These are phyloP conservation scores for Marsdenia floribunda DNA, from an alignment of 257 asterid species.

Conservation along the genomic window DNA sequence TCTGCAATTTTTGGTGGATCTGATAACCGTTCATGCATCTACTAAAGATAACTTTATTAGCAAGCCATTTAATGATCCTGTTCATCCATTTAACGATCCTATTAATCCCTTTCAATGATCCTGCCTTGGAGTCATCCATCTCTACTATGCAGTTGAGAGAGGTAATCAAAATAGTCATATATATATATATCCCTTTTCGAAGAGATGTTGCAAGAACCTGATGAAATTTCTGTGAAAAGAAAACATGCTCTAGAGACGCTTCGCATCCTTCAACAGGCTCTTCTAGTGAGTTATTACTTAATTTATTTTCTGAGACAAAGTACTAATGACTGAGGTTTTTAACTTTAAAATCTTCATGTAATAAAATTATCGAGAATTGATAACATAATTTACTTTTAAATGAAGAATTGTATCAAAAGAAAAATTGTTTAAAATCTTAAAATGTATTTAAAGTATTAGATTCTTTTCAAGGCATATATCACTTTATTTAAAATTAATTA, in stretches of 20 bases:
- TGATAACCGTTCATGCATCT: constrained; percentile 40
- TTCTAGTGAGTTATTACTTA: constrained; percentile 51
- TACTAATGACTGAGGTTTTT: neutral
- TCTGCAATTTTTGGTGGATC: constrained; percentile 86
- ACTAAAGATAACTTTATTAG: constrained; percentile 51
- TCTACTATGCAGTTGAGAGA: constrained; percentile 81
- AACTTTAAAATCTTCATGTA: no score
- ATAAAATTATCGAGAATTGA: no score
- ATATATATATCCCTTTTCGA: constrained; percentile 40
- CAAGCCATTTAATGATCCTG: constrained; percentile 51
- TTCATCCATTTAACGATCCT: constrained; percentile 45
- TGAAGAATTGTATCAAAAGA: no score
- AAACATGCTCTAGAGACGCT: constrained; percentile 88
- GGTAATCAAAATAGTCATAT: constrained; percentile 20
- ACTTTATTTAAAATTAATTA: no score
- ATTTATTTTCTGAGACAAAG: neutral
- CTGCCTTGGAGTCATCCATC: constrained; percentile 43
- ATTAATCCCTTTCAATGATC: constrained; percentile 38
- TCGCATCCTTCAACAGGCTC: constrained; percentile 87
- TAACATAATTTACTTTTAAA: no score
- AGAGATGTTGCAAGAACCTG: constrained; percentile 97
- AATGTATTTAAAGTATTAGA: no score
- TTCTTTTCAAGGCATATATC: no score
- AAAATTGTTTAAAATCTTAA: no score
- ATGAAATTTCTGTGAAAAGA: constrained; percentile 78